A percentile compares a stretch with the other conserved stretches of the same genome.
Evolutionary conservation across 495 filamentous ascomycete species (phyloP).

Genomic region (Jackrogersella multiformis): DNA sequence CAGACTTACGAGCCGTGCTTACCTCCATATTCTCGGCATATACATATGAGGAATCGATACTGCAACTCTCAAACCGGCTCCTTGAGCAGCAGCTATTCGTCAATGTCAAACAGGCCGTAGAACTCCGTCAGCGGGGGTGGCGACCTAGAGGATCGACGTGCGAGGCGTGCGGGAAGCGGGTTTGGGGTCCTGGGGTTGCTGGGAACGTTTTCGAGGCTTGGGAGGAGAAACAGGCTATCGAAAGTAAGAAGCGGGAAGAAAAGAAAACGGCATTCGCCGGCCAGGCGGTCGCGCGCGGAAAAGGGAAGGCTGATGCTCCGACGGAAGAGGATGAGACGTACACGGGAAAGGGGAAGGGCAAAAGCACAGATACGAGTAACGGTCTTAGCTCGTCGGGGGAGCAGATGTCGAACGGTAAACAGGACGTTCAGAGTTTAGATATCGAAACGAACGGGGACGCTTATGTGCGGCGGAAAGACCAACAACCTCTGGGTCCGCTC

Average conservation of each 20-base stretch:
- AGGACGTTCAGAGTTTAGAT: constrained; percentile 6
- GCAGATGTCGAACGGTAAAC: constrained; percentile 12
- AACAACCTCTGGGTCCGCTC: constrained; percentile 57
- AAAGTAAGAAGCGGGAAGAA: constrained; percentile 51
- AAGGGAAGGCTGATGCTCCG: constrained; percentile 43
- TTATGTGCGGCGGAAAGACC: constrained; percentile 29
- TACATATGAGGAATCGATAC: constrained; percentile 87
- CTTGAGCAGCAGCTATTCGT: constrained; percentile 91
- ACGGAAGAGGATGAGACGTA: constrained; percentile 33
- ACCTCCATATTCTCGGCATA: constrained; percentile 93
- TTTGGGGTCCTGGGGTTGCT: constrained; percentile 90
- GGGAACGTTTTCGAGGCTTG: constrained; percentile 82
- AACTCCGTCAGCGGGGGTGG: constrained; percentile 88
- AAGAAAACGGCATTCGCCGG: constrained; percentile 39
- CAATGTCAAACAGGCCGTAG: constrained; percentile 77
- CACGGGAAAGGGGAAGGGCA: constrained; percentile 48
- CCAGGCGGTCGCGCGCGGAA: constrained; percentile 40
- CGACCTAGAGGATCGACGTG: constrained; percentile 84
- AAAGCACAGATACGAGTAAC: constrained; percentile 40
- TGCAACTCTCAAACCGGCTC: constrained; percentile 83
- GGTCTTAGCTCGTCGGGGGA: constrained; percentile 10
- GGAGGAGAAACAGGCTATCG: constrained; percentile 69
- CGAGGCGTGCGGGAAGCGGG: constrained; percentile 80
- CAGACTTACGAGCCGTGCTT: constrained; percentile 85
- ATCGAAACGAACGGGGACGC: constrained; percentile 26